phyloP scores from a whole-genome alignment of 2,329 filamentous ascomycete genomes.

The Periconia sp. region DNA sequence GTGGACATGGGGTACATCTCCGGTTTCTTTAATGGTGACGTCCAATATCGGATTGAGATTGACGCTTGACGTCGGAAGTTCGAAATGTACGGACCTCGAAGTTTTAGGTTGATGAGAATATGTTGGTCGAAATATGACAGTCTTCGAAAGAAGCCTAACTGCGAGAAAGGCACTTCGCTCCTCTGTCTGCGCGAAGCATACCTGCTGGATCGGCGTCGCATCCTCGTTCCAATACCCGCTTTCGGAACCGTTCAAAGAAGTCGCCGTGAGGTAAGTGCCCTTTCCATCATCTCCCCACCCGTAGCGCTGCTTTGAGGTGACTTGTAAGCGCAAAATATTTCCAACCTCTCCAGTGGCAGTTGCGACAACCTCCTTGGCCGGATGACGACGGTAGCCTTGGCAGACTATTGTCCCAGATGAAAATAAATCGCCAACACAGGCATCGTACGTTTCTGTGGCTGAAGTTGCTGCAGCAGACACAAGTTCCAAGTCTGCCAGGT shows the following conservation, averaged over 20 bases:
- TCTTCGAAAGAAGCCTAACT: slow-evolving; percentile 50
- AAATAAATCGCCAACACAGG: slow-evolving; percentile 50
- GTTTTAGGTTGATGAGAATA: slow-evolving; percentile 18
- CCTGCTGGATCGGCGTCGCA: slow-evolving; percentile 56
- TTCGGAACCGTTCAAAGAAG: slow-evolving; percentile 47
- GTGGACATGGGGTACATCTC: slow-evolving; percentile 61
- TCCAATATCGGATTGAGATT: slow-evolving; percentile 58
- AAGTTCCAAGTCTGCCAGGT: slow-evolving; percentile 24
- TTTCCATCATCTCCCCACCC: slow-evolving; percentile 54
- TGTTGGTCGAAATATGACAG: slow-evolving; percentile 50
- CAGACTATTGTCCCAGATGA: slow-evolving; percentile 59
- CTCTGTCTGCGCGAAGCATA: slow-evolving; percentile 52
- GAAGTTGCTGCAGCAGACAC: slow-evolving; percentile 33
- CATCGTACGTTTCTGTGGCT: slow-evolving; percentile 41
- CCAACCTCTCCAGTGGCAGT: slow-evolving; percentile 57
- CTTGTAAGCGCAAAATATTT: slow-evolving; percentile 59
- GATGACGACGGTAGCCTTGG: slow-evolving; percentile 36
- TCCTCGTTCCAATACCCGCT: slow-evolving; percentile 59
- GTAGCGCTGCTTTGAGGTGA: slow-evolving; percentile 54
- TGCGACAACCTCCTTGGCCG: slow-evolving; percentile 27
- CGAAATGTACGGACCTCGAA: slow-evolving; percentile 18
- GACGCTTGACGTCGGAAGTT: slow-evolving; percentile 53
- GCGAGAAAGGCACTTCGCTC: slow-evolving; percentile 53
- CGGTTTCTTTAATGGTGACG: slow-evolving; percentile 57
- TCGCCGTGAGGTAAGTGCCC: slow-evolving; percentile 52